Conservation (phyloP, 768 basidiomycete species). For the Suillus cothurnatus region DNA sequence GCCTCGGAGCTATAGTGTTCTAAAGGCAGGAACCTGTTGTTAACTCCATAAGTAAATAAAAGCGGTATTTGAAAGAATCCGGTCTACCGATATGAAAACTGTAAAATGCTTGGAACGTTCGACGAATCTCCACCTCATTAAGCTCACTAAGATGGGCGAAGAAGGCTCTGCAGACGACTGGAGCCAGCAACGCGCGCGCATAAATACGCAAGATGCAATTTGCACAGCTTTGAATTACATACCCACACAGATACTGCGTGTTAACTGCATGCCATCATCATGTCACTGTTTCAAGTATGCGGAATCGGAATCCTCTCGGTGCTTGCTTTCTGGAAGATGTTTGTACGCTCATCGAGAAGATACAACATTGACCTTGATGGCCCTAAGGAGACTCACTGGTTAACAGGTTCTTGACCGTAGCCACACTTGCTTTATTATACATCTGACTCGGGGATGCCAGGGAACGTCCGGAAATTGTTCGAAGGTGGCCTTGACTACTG, state of each 20-base stretch:
- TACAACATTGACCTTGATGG: neutral
- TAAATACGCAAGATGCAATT: neutral
- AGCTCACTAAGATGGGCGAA: neutral
- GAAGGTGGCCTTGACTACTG: neutral
- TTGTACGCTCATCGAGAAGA: neutral
- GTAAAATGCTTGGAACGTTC: neutral
- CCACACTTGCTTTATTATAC: neutral
- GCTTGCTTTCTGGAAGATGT: neutral
- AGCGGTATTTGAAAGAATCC: no score
- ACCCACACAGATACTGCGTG: no score
- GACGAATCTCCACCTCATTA: neutral
- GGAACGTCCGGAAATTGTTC: neutral
- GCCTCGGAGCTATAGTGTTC: no score
- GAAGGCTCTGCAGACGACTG: neutral
- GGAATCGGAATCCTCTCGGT: neutral
- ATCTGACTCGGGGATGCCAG: neutral
- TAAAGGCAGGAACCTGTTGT: no score
- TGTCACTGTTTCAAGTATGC: slow-evolving; percentile 1
- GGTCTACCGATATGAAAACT: no score
- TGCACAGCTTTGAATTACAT: neutral
- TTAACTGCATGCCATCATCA: no score
- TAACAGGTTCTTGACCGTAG: neutral
- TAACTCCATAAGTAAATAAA: no score
- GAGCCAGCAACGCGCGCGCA: neutral
- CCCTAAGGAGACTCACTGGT: neutral